These are phyloP conservation scores for Porphyrellus sp. DNA, from an alignment of 1,284 basidiomycete genomes.

Conservation along the genomic window DNA sequence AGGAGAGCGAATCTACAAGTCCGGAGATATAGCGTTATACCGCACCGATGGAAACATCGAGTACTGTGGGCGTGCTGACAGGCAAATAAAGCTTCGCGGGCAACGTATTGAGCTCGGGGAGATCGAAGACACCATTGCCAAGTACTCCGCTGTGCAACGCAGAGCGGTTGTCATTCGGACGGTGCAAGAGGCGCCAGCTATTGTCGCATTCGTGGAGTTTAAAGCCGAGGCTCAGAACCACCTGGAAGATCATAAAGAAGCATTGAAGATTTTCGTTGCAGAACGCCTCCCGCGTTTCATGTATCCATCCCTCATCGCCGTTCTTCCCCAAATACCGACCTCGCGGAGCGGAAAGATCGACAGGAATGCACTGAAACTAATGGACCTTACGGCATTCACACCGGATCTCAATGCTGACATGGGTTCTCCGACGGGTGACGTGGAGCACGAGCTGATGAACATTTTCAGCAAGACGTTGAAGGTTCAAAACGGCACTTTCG, in stretches of 20 bases:
- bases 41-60: conserved; percentile 30
- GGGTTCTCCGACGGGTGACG: conserved; percentile 26
- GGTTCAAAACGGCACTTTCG: conserved; percentile 23
- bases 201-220: conserved; percentile 33
- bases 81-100: conserved; percentile 35
- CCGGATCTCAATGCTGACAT: conserved; percentile 24
- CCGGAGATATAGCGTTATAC: conserved; percentile 31
- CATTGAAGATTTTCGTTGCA: conserved; percentile 27
- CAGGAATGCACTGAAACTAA: conserved; percentile 28
- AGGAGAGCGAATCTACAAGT: conserved; percentile 29
- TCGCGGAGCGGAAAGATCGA: conserved; percentile 31
- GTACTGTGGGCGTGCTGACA: conserved; percentile 33
- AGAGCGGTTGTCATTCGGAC: conserved; percentile 27
- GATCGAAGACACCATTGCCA: conserved; percentile 31
- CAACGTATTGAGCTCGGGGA: conserved; percentile 33
- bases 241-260: conserved; percentile 28
- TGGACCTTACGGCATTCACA: conserved; percentile 26
- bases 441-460: conserved; percentile 26
- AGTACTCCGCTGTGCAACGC: conserved; percentile 20
- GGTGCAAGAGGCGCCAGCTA: conserved; percentile 30
- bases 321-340: conserved; percentile 24
- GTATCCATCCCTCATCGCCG: conserved; percentile 31
- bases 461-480: conserved; percentile 27
- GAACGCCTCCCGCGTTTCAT: conserved; percentile 33
- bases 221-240: conserved; percentile 13